Base-by-base conservation (phyloP, 139 green algal genomes). In the Astrephomene gubernaculifera region DNA sequence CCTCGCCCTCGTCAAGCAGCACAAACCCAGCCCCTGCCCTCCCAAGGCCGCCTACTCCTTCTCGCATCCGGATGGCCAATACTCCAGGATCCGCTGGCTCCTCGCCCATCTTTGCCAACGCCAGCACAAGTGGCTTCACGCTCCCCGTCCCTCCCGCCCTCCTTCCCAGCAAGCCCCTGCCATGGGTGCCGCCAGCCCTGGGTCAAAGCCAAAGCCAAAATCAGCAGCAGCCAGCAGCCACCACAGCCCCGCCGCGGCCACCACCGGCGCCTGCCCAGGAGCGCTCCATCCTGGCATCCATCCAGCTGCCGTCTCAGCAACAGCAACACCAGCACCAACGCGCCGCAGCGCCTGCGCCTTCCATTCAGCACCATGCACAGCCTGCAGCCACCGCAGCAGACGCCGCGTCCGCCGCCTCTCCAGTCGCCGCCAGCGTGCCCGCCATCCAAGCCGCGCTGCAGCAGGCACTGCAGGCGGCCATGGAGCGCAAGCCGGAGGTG, bases 251-350 rank as follows among this genome's bases (percentile, higher is more conserved):
- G 31, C 41, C 39, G 22, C 52, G 38, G 39, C 60, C 41, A 39
- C 21, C 39, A 4, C 14, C 61, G 5, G 38, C 38, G 19, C 67
- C 10, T 53, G 38, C 38, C 22, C 24, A 27, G 19, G 60, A 61
- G 60, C 60, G 60, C 39, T 84, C 78, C 61, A 84, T 84, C 78
- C 78, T 84, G 2, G 78, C 78, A 31, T 75, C 78, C 19, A 21
- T 84, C 17, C 78, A 84, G 78, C 33, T 72, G 29, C 53, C 21
- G 10, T 36, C 24, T 27, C 63, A 70, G 63, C 63, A 65, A 4
- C 43, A 63, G 21, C 71, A 79, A 14, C 39, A 61, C n/a, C 33
- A 64, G n/a, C 44, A 64, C 36, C 31, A 25, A 2, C n/a, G 21
- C 29, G n/a, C 29, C 43, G 52, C 4, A 1, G 19, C 2, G 8